Evolutionary conservation across 2,329 filamentous ascomycete species (phyloP), one percentile per base, ranked within the genome.

Genomic region (Monilinia fructicola): DNA sequence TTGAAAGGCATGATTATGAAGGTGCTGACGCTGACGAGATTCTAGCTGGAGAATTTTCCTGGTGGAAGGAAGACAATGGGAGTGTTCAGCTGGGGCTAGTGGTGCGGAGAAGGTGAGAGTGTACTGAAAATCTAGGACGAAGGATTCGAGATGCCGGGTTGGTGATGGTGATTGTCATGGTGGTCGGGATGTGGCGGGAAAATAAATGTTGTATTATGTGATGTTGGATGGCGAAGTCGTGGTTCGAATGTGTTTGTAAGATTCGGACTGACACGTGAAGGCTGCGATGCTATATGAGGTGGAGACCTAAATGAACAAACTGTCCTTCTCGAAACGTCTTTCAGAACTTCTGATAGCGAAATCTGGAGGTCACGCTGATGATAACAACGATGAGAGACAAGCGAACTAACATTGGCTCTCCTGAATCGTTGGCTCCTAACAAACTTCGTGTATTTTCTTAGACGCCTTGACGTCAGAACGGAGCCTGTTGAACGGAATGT

Each of bases 401-500:
- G 38, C n/a, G 31, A 50, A 26, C 44, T 50, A 60, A 38, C n/a
- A 26, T 21, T 50, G 58, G 50, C 58, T 38, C 28, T 50, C 21
- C 38, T 38, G 58, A 60, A 60, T 60, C 58, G 21, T 50, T 38
- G 21, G 56, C 5, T 48, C 42, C 1, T 28, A 23, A 23, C 23
- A 35, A 23, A 23, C 18, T n/a, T 26, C 54, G 26, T 28, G 11
- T 60, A 18, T 48, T 10, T 60, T 60, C 42, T 35, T 21, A 60
- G 56, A 35, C 42, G 48, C 21, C 18, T 60, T 60, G 56, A 48
- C 56, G 56, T 60, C 42, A 60, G 42, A 35, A 46, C 42, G 42
- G 21, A 48, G 26, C 42, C 53, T 21, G 11, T 48, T 48, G 5
- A 60, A 44, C 26, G 35, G n/a, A 35, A 38, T 60, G 42, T 60